Evolutionary conservation across 169 alveolate species (phyloP), one percentile per base, ranked within the genome.

Genomic region (Eimeria sp.): DNA sequence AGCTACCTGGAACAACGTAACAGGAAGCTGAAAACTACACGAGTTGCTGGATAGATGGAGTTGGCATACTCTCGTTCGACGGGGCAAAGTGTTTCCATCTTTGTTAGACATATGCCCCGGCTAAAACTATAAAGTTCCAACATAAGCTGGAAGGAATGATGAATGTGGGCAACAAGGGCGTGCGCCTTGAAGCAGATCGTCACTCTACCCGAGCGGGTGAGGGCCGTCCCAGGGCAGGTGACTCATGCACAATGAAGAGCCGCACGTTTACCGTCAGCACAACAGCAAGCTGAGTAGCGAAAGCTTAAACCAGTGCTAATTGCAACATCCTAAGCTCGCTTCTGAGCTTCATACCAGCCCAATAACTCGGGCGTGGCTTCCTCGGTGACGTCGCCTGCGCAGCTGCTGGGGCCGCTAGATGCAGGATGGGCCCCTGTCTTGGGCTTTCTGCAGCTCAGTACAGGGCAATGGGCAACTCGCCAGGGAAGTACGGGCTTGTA

Each of bases 401-500:
- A 71, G 8, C 20, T 56, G 62, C 54, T 9, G 87, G 40, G 87
- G 18, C 87, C 62, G 27, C 66, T 30, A 40, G 46, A 27, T 20
- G 62, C 64, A 71, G n/a, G 54, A 23, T 49, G 56, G 60, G 14
- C 85, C 64, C n/a, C 37, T 9, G 33, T 9, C 30, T 37, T 18
- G 40, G n/a, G 40, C 25, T 18, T 23, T 30, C 0, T 49, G 16
- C 13, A n/a, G 56, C 30, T 90, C 95, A 90, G 90, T 90, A 90
- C 80, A 90, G 82, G 16, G 95, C 95, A 60, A 90, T 76, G 62
- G 95, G 95, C 68, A 90, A 58, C 52, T 74, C 90, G 49, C 82
- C 90, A 2, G 58, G 54, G 52, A 60, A 77, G 71, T 37, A 54
- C 0, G 77, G 78, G 27, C 64, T 56, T 43, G 74, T 52, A 27